Conservation (phyloP, 1,284 basidiomycete genomes). For the Heterobasidion parviporum region DNA sequence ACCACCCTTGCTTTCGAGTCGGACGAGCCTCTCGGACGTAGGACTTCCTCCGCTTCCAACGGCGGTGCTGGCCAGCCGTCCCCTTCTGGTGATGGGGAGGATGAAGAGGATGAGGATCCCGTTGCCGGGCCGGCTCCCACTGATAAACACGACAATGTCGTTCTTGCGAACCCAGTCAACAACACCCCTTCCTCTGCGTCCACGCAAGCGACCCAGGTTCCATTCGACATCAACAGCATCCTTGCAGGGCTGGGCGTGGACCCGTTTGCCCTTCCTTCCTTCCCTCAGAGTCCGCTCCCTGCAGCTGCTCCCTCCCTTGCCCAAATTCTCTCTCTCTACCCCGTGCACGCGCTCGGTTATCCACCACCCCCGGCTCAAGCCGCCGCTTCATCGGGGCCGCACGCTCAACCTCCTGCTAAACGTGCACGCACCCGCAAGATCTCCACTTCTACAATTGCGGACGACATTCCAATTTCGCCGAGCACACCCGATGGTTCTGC, state of each 20-base stretch:
- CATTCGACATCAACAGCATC: conserved; percentile 48
- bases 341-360: conserved; percentile 20
- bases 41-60: conserved; percentile 1
- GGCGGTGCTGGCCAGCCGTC: conserved; percentile 23
- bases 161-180: conserved; percentile 33
- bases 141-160: conserved; percentile 51
- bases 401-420: conserved; percentile 33
- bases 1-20: conserved; percentile 74
- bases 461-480: conserved; percentile 14
- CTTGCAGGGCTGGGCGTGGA: conserved; percentile 58
- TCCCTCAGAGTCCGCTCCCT: conserved; percentile 15
- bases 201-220: conserved; percentile 14
- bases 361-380: conserved; percentile 13
- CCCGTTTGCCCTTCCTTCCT: conserved; percentile 33
- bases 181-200: conserved; percentile 15
- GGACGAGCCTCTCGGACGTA: conserved; percentile 47
- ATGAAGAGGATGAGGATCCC: conserved; percentile 40
- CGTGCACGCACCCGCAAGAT: conserved; percentile 46
- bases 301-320: conserved; percentile 46
- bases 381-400: conserved; percentile 7
- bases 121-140: conserved; percentile 39
- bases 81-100: conserved; percentile 20
- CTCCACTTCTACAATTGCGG: conserved; percentile 25
- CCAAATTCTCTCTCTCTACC: conserved; percentile 55
- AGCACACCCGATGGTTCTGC: conserved; percentile 15